A percentile compares a stretch with the other conserved stretches of the same genome.
Conservation (phyloP, 495 filamentous ascomycete genomes). For the Aspergillus bertholletiae region DNA sequence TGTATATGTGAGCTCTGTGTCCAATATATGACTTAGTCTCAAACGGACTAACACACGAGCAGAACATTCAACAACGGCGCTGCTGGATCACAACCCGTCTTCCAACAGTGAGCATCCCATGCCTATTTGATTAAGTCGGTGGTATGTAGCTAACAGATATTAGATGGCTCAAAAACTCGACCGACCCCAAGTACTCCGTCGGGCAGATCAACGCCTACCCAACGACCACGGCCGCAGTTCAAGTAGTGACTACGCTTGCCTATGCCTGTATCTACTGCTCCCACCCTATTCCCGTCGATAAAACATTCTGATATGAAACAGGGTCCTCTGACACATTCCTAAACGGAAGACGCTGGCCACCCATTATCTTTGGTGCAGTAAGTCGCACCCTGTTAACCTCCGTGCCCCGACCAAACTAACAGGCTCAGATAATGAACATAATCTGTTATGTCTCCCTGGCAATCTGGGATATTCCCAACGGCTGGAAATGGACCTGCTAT, state of each 20-base stretch:
- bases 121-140: not conserved
- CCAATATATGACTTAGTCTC: not conserved
- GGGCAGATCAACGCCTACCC: constrained; percentile 43
- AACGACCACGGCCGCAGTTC: constrained; percentile 43
- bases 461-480: constrained; percentile 43
- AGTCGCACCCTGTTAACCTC: constrained; percentile 16
- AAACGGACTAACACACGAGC: not conserved
- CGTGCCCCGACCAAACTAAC: constrained; percentile 8
- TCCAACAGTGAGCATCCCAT: constrained; percentile 30
- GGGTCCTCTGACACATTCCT: constrained; percentile 50
- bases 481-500: constrained; percentile 44
- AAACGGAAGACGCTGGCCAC: constrained; percentile 53
- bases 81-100: constrained; percentile 30
- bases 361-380: constrained; percentile 47
- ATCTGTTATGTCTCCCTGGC: constrained; percentile 35
- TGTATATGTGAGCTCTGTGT: constrained; percentile 34
- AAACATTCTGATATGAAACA: no score
- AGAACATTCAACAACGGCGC: constrained; percentile 39
- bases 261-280: constrained; percentile 49
- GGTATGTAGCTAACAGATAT: not conserved
- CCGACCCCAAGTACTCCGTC: constrained; percentile 35
- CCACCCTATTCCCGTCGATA: no score
- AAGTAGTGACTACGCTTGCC: constrained; percentile 43
- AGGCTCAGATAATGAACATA: constrained; percentile 30
- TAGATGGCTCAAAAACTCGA: constrained; percentile 37